Percentiles rank a stretch among this genome's conserved stretches.
phyloP scores from a whole-genome alignment of 257 asterid species.

The Rhazya stricta region DNA sequence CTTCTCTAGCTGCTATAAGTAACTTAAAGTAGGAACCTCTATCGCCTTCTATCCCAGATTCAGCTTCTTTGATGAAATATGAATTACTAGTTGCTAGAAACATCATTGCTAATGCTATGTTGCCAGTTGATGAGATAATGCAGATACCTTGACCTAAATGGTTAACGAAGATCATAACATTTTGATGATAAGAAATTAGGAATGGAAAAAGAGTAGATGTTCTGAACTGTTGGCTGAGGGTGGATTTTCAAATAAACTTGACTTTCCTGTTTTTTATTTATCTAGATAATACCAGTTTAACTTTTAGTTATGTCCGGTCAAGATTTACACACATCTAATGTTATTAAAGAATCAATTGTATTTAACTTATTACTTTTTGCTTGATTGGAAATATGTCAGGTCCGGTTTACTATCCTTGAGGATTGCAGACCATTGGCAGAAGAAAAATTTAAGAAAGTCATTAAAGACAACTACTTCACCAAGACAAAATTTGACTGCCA shows the following conservation, averaged over 20 bases:
- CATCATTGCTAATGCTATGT: background rate
- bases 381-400: conserved; percentile 38
- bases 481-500: conserved; percentile 60
- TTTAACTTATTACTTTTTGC: too few species aligned
- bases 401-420: conserved; percentile 52
- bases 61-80: background rate
- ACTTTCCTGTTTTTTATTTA: background rate
- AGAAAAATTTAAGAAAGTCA: conserved; percentile 66
- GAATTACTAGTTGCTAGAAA: background rate
- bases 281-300: background rate
- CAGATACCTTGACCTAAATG: background rate
- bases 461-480: conserved; percentile 63
- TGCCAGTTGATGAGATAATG: background rate
- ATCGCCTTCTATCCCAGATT: background rate
- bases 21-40: too few species aligned
- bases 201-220: background rate
- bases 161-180: background rate
- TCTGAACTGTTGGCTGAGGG: background rate
- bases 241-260: background rate
- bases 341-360: background rate
- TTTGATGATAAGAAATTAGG: background rate
- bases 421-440: conserved; percentile 80
- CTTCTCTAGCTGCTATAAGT: background rate
- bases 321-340: background rate
- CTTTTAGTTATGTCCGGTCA: background rate